Percentiles rank a stretch among this genome's conserved stretches.
Conservation (phyloP, 176 grass and related monocot genomes). For the Cenchrus americanus region DNA sequence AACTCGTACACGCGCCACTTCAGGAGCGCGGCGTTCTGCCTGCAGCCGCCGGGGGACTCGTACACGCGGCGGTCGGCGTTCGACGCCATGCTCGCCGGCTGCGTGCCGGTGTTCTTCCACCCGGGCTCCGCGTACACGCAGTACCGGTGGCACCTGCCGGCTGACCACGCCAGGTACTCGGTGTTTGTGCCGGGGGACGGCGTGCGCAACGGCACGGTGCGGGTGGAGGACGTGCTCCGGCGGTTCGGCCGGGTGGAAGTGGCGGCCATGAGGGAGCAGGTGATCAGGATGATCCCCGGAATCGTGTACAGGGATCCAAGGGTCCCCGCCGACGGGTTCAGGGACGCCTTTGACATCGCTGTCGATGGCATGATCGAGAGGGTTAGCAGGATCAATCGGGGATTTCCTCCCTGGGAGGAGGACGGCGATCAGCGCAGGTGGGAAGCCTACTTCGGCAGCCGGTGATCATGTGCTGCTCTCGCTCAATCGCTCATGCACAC, state of each 20-base stretch:
- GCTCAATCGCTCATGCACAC: not conserved
- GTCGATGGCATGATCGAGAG: constrained; percentile 53
- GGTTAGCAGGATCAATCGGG: constrained; percentile 45
- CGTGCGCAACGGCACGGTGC: constrained; percentile 58
- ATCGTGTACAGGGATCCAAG: constrained; percentile 66
- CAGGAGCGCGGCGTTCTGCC: constrained; percentile 61
- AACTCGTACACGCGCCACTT: no score
- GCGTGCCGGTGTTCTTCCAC: constrained; percentile 82
- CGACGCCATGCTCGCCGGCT: constrained; percentile 71
- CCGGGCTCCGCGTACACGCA: constrained; percentile 56
- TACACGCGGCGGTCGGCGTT: constrained; percentile 69
- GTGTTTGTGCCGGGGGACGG: constrained; percentile 65
- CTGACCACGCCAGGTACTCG: constrained; percentile 56
- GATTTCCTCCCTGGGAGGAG: not conserved
- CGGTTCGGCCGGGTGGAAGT: constrained; percentile 33
- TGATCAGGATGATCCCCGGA: constrained; percentile 64
- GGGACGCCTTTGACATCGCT: constrained; percentile 65
- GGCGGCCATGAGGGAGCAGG: constrained; percentile 67
- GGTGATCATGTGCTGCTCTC: not conserved
- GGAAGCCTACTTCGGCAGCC: constrained; percentile 42
- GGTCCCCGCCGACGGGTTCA: not conserved
- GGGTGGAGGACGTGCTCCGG: constrained; percentile 60
- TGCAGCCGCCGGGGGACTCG: constrained; percentile 71
- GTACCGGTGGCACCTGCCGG: constrained; percentile 65
- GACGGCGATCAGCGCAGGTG: constrained; percentile 4